Conservation (phyloP, 2,329 filamentous ascomycete genomes). For the Colletotrichum echinochloae region DNA sequence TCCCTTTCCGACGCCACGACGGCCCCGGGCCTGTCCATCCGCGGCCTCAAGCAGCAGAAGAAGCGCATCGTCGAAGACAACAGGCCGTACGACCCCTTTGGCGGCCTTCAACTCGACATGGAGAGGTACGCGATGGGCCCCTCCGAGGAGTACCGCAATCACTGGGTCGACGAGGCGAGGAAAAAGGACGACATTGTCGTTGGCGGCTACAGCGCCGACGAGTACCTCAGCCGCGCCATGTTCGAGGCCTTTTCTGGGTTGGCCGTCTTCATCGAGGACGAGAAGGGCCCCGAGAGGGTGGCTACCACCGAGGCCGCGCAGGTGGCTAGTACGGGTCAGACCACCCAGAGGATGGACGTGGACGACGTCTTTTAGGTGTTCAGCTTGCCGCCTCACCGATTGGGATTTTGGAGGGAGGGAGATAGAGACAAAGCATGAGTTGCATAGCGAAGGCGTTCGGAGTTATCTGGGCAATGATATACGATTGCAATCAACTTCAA, state of each 20-base stretch:
- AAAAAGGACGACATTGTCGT: slow-evolving; percentile 75
- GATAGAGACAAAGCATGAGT: background rate
- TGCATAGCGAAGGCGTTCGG: slow-evolving; percentile 48
- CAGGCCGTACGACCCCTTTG: slow-evolving; percentile 89
- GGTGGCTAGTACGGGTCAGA: slow-evolving; percentile 48
- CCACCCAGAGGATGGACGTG: slow-evolving; percentile 58
- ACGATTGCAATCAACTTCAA: background rate
- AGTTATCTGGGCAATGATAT: background rate
- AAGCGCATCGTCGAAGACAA: slow-evolving; percentile 65
- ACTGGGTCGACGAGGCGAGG: slow-evolving; percentile 76
- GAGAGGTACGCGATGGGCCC: slow-evolving; percentile 73
- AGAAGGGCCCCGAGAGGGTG: slow-evolving; percentile 62
- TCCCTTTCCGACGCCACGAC: slow-evolving; percentile 50
- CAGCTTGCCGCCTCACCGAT: slow-evolving; percentile 16
- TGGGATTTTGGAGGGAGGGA: background rate
- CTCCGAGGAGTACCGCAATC: slow-evolving; percentile 77
- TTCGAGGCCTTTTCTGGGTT: slow-evolving; percentile 92
- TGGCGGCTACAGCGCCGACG: slow-evolving; percentile 84
- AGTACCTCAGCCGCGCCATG: slow-evolving; percentile 85
- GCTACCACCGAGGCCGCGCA: slow-evolving; percentile 52
- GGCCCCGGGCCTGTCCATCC: slow-evolving; percentile 70
- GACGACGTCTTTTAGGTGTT: slow-evolving; percentile 51
- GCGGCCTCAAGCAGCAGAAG: slow-evolving; percentile 79
- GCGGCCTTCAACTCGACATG: slow-evolving; percentile 75
- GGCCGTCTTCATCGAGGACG: slow-evolving; percentile 87